Evolutionary conservation across 1,139 yeast species (phyloP).

Genomic region (Pichia inconspicua): DNA sequence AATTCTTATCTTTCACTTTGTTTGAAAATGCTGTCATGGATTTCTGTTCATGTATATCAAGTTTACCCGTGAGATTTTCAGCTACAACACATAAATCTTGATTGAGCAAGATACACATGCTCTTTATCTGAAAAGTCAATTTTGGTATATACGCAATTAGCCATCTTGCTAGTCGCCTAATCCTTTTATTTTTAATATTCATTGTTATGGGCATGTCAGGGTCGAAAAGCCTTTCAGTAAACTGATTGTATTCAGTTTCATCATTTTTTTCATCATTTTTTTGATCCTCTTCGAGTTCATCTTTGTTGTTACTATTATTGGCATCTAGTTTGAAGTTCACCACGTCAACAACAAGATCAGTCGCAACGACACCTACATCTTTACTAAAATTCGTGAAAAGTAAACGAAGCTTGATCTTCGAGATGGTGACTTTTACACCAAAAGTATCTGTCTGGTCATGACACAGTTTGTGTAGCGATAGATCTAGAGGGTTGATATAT

Average conservation of each 20-base stretch:
- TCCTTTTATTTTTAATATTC: conserved; percentile 15
- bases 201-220: conserved; percentile 23
- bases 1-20: background rate
- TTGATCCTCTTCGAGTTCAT: background rate
- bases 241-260: background rate
- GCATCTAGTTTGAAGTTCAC: background rate
- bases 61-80: conserved; percentile 4
- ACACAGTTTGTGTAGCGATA: conserved; percentile 5
- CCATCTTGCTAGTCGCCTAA: conserved; percentile 13
- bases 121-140: conserved; percentile 10
- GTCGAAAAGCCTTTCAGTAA: conserved; percentile 11
- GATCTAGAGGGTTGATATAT: conserved; percentile 10
- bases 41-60: conserved; percentile 6
- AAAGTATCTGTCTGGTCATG: background rate
- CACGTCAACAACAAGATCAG: background rate
- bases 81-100: conserved; percentile 4
- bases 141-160: conserved; percentile 14
- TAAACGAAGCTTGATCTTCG: conserved; percentile 7
- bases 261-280: too few relatives aligned
- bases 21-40: conserved; percentile 6
- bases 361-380: background rate
- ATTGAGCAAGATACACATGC: conserved; percentile 2
- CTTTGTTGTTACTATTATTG: background rate
- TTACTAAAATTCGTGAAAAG: conserved; percentile 3
- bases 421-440: conserved; percentile 1